phyloP scores from a whole-genome alignment of 2,329 filamentous ascomycete species.

The Colletotrichum endophyticum region DNA sequence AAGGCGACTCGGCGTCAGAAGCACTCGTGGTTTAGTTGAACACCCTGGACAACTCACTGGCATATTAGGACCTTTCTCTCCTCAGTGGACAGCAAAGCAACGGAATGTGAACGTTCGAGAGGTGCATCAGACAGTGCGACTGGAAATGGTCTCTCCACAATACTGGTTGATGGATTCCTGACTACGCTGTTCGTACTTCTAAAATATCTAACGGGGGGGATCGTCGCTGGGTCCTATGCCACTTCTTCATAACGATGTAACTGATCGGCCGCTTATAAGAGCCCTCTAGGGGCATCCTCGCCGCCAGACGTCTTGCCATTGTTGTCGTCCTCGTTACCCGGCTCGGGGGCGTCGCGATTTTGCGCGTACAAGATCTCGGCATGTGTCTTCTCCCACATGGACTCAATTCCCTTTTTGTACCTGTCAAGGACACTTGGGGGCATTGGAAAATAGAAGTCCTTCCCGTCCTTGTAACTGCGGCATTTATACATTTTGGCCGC shows the following conservation, averaged over 20 bases:
- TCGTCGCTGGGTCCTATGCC: neutral
- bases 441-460: too few relatives aligned
- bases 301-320: too few relatives aligned
- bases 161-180: neutral
- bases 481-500: too few relatives aligned
- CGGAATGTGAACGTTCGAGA: neutral
- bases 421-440: too few relatives aligned
- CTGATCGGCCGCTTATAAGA: neutral
- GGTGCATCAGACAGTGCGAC: neutral
- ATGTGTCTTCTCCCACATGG: neutral
- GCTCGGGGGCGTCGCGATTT: neutral
- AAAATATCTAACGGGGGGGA: neutral
- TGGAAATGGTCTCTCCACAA: neutral
- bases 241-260: neutral
- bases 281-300: neutral
- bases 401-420: too few relatives aligned
- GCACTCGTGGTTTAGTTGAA: fast-evolving
- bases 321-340: neutral
- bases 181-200: neutral
- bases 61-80: neutral
- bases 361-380: neutral
- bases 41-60: fast-evolving
- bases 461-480: too few relatives aligned
- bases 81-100: neutral
- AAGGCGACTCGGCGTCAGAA: too few relatives aligned